These are phyloP conservation scores for Phytophthora ramorum DNA, from an alignment of 352 stramenopile genomes.

Conservation along the genomic window DNA sequence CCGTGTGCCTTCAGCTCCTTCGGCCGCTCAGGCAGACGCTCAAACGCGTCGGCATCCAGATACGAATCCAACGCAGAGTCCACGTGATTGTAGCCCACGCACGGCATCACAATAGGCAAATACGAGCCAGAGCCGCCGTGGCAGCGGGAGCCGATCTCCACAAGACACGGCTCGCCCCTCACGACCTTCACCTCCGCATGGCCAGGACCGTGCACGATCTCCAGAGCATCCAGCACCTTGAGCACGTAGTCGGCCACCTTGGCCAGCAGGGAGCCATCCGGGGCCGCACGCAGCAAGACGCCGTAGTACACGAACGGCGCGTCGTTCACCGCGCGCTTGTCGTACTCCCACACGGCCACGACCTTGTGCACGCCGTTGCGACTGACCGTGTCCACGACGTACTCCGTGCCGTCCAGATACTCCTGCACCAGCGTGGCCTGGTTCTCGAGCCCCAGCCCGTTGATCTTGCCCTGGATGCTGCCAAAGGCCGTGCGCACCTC, in stretches of 20 bases:
- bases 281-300: slow-evolving; percentile 70
- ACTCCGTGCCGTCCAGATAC: slow-evolving; percentile 95
- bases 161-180: slow-evolving; percentile 87
- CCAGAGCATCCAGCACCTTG: slow-evolving; percentile 81
- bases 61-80: slow-evolving; percentile 91
- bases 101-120: slow-evolving; percentile 87
- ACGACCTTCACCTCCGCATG: slow-evolving; percentile 92
- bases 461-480: slow-evolving; percentile 92
- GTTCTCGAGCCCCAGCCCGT: slow-evolving; percentile 87
- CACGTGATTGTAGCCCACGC: slow-evolving; percentile 94
- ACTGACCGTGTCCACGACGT: slow-evolving; percentile 96
- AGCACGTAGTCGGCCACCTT: slow-evolving; percentile 71
- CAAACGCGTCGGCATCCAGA: slow-evolving; percentile 74
- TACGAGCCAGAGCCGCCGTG: slow-evolving; percentile 96
- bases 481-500: slow-evolving; percentile 92
- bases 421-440: slow-evolving; percentile 94
- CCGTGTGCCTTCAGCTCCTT: slow-evolving; percentile 79
- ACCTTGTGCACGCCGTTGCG: slow-evolving; percentile 94
- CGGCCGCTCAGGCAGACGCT: slow-evolving; percentile 54
- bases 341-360: slow-evolving; percentile 97
- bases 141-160: slow-evolving; percentile 95
- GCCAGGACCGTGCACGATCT: slow-evolving; percentile 81
- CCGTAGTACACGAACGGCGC: slow-evolving; percentile 96
- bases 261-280: slow-evolving; percentile 50
- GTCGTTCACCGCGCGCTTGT: slow-evolving; percentile 94